Evolutionary conservation across 768 basidiomycete genomes (phyloP), one percentile per base, ranked within the genome.

Genomic region (Dioszegia aurantiaca): DNA sequence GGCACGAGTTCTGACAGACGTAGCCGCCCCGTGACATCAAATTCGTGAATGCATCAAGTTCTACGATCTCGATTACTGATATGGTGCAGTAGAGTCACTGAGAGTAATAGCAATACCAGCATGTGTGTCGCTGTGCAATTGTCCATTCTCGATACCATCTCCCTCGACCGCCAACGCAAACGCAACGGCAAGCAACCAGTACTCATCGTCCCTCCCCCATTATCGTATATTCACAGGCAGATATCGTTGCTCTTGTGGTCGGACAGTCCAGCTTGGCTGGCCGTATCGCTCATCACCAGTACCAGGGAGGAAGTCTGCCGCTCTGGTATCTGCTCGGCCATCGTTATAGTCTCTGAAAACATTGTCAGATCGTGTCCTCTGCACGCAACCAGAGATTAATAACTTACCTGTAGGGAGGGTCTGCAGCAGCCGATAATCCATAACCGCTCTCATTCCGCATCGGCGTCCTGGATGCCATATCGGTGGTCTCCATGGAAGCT

Each of bases 401-500:
- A 17, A 46, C 59, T 55, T 26, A 60, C 59, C 59, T 39, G 43
- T 60, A 60, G 11, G 59, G 59, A 39, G 39, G 19, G 17, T 55
- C 43, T 28, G 31, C 21, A 31, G n/a, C 39, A 19, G 41, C 54
- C 16, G 43, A 36, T 2, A 43, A 28, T 14, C 51, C 54, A 43
- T 61, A 61, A 6, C 41, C 57, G 41, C 54, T 60, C 31, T 49
- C 33, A 30, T 43, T 51, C 31, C 53, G 26, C 58, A 59, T 49
- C 2, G 62, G 58, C 19, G 44, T 27, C 1, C 45, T 11, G 11
- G 33, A 21, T 10, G 30, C 21, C 54, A 63, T 28, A 28, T 60
- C 62, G 12, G 55, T 27, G 1, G 62, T 63, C 3, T 53, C 62
- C 62, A 63, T 63, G 19, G 46, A 56, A 8, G 17, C 33, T 1